Base-by-base conservation (phyloP, 768 basidiomycete genomes). In the Krasilnikovozyma curviuscula region DNA sequence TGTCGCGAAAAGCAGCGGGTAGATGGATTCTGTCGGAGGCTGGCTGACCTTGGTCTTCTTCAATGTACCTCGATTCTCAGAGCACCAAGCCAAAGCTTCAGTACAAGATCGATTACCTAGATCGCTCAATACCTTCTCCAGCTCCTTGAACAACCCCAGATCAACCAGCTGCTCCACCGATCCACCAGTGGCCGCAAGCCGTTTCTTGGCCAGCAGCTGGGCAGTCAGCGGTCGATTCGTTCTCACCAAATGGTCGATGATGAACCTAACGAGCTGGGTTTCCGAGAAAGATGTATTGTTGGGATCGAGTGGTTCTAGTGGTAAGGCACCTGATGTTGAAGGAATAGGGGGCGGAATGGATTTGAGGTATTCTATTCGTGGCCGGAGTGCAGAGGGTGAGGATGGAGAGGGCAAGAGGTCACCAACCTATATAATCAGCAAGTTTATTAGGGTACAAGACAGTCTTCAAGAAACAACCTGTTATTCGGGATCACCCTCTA, bases 41-140 rank as follows among this genome's bases (percentile, higher is more conserved):
- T 8, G 2, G 3, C 8, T 5, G 40, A 79, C 89, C 74, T 83
- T 89, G 60, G 78, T 76, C 70, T 95, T 97, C 44, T 84, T 77
- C 53, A 98, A 72, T 12, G 83, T 82, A 27, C 77, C 74, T 62
- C 89, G 81, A 66, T 98, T 95, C 70, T 98, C 93, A 53, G 77
- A 86, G 57, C 88, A 95, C 91, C 91, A 98, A 18, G 76, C 71
- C 39, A 98, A 69, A 13, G 91, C 91, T 65, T 93, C 86, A 6
- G 79, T 71, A 55, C 86, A 89, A 53, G 79, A 81, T 52, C 81
- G 77, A 25, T 67, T 67, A 6, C 69, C 63, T 33, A 98, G 71
- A 0, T 84, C 86, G 8, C 71, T 68, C 64, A 93, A 86, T 55
- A 97, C 89, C 49, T 80, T 74, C 30, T 71, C 73, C 43, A 95